Evolutionary conservation across 371 early-diverging fungal genomes (phyloP).

Genomic region (Mortierella sp.): DNA sequence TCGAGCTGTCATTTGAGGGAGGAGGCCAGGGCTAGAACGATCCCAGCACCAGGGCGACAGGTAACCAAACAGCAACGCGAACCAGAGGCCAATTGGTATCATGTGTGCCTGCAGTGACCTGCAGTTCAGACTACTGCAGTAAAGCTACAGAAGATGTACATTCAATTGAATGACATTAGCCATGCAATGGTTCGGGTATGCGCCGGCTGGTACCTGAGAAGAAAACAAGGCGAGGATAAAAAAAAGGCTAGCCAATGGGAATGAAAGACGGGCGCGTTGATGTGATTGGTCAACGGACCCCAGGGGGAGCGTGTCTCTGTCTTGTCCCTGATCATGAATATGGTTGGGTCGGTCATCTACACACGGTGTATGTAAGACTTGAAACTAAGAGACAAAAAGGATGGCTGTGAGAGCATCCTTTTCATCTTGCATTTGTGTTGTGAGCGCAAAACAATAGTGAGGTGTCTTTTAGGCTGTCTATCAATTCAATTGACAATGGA

Average conservation of each 20-base stretch:
- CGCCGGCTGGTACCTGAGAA: neutral
- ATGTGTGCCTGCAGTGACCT: slow-evolving; percentile 4
- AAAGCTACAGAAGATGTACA: neutral
- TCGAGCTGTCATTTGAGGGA: neutral
- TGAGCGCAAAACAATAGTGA: too few relatives aligned
- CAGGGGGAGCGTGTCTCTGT: slow-evolving; percentile 5
- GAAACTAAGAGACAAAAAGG: neutral
- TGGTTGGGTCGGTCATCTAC: neutral
- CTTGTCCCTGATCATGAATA: neutral
- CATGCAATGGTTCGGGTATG: neutral
- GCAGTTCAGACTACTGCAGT: neutral
- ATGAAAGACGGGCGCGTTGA: neutral
- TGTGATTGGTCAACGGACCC: slow-evolving; percentile 1
- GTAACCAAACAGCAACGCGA: neutral
- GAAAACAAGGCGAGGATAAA: neutral
- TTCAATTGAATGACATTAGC: neutral
- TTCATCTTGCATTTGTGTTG: too few relatives aligned
- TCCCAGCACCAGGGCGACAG: neutral
- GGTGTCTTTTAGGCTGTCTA: too few relatives aligned
- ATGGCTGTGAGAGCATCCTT: too few relatives aligned
- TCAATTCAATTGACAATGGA: too few relatives aligned
- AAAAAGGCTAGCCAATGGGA: neutral
- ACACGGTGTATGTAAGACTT: neutral
- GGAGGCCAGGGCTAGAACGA: slow-evolving; percentile 2
- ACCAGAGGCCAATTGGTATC: neutral